Conservation (phyloP, 192 early-diverging fungal species). For the Coemansia sp. region DNA sequence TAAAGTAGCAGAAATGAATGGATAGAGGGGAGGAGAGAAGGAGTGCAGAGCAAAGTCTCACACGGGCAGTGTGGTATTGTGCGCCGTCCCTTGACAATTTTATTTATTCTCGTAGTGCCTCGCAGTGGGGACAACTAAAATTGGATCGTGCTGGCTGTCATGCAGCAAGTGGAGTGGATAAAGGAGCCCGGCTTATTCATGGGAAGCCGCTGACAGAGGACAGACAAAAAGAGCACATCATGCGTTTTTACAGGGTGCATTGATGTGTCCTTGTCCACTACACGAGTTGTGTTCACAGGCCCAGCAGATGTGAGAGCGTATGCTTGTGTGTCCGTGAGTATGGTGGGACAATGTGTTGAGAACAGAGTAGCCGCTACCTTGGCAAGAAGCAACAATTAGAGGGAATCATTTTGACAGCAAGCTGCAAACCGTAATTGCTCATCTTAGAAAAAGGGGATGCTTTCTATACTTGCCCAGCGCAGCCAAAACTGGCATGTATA, state of each 20-base stretch:
- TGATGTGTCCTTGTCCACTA: background rate
- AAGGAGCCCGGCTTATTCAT: background rate
- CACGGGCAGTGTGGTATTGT: background rate
- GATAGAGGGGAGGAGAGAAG: background rate
- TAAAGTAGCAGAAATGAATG: constrained; percentile 4
- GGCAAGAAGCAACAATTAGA: background rate
- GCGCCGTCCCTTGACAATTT: background rate
- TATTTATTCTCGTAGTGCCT: background rate
- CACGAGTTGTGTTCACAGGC: background rate
- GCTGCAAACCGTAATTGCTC: background rate
- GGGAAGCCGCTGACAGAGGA: background rate
- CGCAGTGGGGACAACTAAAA: background rate
- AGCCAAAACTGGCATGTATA: background rate
- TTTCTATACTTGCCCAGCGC: background rate
- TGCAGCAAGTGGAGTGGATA: background rate
- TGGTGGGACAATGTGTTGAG: background rate
- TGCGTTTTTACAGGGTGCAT: background rate
- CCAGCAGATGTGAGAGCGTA: background rate
- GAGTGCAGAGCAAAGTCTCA: background rate
- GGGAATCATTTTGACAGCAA: background rate
- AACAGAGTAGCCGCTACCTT: background rate
- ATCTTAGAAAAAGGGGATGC: background rate
- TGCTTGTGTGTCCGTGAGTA: background rate
- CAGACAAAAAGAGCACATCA: background rate
- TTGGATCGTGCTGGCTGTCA: background rate